phyloP scores from a whole-genome alignment of 73 alveolate species.

The Paramecium primaurelia region DNA sequence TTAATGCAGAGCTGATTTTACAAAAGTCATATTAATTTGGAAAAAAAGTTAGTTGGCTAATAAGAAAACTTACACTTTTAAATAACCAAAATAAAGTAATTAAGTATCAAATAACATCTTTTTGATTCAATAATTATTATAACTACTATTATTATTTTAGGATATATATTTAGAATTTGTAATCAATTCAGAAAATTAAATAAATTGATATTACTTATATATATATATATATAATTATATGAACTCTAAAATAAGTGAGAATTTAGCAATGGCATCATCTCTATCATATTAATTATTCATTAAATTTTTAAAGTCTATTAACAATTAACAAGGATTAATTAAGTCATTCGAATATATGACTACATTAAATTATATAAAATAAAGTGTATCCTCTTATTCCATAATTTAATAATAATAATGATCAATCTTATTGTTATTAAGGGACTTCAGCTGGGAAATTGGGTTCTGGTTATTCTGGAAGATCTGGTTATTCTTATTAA shows the following conservation, averaged over 20 bases:
- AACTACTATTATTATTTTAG: not conserved
- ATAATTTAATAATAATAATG: not conserved
- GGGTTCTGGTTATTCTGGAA: conserved; percentile 83
- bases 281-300: too few species aligned
- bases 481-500: conserved; percentile 72
- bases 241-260: too few species aligned
- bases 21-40: not conserved
- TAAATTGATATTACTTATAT: not conserved
- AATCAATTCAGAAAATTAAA: not conserved
- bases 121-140: not conserved
- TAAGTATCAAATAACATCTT: too few species aligned
- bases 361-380: too few species aligned
- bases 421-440: conserved; percentile 23
- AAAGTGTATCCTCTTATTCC: not conserved
- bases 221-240: not conserved
- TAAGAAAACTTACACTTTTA: not conserved
- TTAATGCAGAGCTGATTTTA: not conserved
- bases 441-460: conserved; percentile 38
- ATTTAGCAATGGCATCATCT: too few species aligned
- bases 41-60: not conserved
- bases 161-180: too few species aligned
- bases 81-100: not conserved
- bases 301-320: too few species aligned
- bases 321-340: too few species aligned
- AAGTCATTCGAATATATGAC: too few species aligned